phyloP scores from a whole-genome alignment of 2,329 filamentous ascomycete genomes.

The Cladophialophora exuberans region DNA sequence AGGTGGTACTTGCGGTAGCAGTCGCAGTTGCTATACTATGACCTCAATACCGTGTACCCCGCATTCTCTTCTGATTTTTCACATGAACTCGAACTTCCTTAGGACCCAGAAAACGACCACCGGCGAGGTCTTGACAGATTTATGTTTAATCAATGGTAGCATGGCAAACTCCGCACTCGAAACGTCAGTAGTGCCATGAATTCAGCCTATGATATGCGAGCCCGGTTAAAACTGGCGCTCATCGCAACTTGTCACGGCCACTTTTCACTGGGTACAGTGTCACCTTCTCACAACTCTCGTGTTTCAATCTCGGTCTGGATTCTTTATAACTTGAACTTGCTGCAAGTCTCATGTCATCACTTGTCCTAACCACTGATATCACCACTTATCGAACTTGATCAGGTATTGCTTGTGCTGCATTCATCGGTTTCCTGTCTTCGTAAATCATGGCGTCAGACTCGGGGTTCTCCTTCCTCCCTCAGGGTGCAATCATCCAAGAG shows the following conservation, averaged over 20 bases:
- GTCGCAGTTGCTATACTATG: not conserved
- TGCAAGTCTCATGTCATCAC: not conserved
- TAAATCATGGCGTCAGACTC: slow-evolving; percentile 38
- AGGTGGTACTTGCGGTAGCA: too few relatives aligned
- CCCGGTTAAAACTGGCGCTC: slow-evolving; percentile 5
- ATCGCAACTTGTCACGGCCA: not conserved
- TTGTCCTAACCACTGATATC: not conserved
- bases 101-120: not conserved
- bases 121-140: not conserved
- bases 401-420: not conserved
- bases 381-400: not conserved
- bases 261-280: slow-evolving; percentile 2
- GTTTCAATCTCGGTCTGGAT: slow-evolving; percentile 4
- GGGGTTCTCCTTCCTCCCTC: slow-evolving; percentile 49
- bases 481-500: slow-evolving; percentile 61
- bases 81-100: not conserved
- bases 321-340: not conserved
- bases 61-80: not conserved
- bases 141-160: too few relatives aligned
- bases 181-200: slow-evolving; percentile 1
- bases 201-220: slow-evolving; percentile 12
- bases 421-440: not conserved
- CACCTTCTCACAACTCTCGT: not conserved
- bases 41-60: not conserved
- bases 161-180: slow-evolving; percentile 8